Conservation (phyloP, 1,139 yeast species). For the Candida smagusa region DNA sequence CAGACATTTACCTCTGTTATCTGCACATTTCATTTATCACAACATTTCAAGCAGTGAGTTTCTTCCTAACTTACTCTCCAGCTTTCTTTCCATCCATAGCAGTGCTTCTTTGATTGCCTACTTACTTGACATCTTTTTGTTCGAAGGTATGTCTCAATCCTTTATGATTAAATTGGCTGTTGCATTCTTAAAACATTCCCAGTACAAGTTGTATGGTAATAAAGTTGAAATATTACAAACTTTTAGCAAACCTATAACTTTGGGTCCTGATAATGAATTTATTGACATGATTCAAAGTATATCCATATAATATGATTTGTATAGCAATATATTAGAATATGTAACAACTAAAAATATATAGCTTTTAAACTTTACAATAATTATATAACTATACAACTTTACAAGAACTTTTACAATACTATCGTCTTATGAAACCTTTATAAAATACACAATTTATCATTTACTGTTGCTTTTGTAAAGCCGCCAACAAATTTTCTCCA, state of each 20-base stretch:
- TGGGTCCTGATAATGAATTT: conserved; percentile 49
- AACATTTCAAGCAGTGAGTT: conserved; percentile 31
- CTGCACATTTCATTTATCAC: conserved; percentile 46
- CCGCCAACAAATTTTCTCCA: conserved; percentile 58
- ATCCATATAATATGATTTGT: not conserved
- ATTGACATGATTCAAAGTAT: conserved; percentile 19
- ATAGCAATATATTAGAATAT: too few species aligned
- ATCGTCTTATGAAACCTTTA: conserved; percentile 3
- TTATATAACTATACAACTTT: too few species aligned
- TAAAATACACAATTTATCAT: not conserved
- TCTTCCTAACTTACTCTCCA: conserved; percentile 19
- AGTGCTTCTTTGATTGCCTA: conserved; percentile 25
- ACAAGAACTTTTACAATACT: too few species aligned
- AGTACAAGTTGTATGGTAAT: conserved; percentile 52
- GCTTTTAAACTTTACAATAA: too few species aligned
- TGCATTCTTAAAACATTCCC: conserved; percentile 45
- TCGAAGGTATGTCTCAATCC: conserved; percentile 49
- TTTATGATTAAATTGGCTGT: conserved; percentile 46
- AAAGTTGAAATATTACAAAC: conserved; percentile 40
- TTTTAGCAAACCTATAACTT: conserved; percentile 32
- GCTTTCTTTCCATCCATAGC: conserved; percentile 21
- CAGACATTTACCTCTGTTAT: conserved; percentile 41
- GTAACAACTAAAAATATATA: too few species aligned
- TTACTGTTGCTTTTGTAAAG: conserved; percentile 24
- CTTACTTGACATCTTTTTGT: conserved; percentile 55